Percentiles rank a stretch among this genome's conserved stretches.
Conservation (phyloP, 1,139 yeast genomes). For the Arxiozyma slooffiae region DNA sequence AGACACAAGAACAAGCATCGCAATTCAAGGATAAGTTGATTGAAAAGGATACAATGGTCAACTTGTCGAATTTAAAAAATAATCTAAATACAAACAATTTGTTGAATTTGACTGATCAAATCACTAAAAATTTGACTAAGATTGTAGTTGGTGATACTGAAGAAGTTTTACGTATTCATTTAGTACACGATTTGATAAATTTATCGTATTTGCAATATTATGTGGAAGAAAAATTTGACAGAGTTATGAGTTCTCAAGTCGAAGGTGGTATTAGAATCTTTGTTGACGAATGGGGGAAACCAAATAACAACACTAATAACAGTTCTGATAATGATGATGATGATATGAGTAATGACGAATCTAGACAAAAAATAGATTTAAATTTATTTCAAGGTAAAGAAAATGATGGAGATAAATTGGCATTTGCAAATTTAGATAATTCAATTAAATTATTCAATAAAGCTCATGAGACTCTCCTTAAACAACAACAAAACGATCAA, state of each 20-base stretch:
- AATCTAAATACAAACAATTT: slow-evolving; percentile 12
- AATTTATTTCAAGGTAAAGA: slow-evolving; percentile 68
- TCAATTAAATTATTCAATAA: slow-evolving; percentile 43
- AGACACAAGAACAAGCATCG: slow-evolving; percentile 30
- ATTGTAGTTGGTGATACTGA: slow-evolving; percentile 54
- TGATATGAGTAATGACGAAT: not conserved
- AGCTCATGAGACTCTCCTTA: slow-evolving; percentile 28
- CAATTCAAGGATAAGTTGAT: slow-evolving; percentile 24
- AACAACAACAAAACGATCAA: slow-evolving; percentile 19
- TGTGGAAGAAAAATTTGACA: slow-evolving; percentile 60
- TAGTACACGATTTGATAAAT: slow-evolving; percentile 77
- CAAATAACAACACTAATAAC: slow-evolving; percentile 17
- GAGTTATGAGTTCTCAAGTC: slow-evolving; percentile 74
- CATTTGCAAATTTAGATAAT: slow-evolving; percentile 76
- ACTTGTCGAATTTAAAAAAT: not conserved
- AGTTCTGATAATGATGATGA: slow-evolving; percentile 2
- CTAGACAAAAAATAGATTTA: slow-evolving; percentile 37
- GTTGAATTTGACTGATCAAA: slow-evolving; percentile 11
- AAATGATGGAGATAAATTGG: slow-evolving; percentile 81
- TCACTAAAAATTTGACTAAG: slow-evolving; percentile 28
- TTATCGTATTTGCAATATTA: slow-evolving; percentile 54
- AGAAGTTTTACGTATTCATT: slow-evolving; percentile 69
- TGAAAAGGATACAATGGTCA: slow-evolving; percentile 7
- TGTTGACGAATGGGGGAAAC: slow-evolving; percentile 37
- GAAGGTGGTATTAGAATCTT: slow-evolving; percentile 72